These are phyloP conservation scores for Globisporangium takayamanum DNA, from an alignment of 352 stramenopile species.

Conservation along the genomic window DNA sequence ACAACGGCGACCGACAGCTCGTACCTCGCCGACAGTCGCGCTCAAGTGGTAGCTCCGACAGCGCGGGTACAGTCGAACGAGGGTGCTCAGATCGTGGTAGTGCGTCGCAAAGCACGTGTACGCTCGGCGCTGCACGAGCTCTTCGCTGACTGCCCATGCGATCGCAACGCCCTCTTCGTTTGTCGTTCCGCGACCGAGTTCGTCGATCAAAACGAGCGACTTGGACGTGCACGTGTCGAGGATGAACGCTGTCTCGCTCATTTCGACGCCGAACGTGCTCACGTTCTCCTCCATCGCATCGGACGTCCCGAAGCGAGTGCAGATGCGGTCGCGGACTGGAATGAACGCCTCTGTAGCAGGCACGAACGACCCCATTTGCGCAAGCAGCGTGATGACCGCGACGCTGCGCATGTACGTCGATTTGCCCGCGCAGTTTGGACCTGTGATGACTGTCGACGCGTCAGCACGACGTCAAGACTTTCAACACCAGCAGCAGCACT, in stretches of 20 bases:
- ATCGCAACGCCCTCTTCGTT: conserved; percentile 87
- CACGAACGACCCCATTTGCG: conserved; percentile 90
- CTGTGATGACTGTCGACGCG: conserved; percentile 68
- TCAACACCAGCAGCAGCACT: background rate
- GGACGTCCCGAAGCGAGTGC: conserved; percentile 87
- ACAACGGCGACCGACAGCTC: background rate
- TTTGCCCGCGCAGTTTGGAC: conserved; percentile 89
- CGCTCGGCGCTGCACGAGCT: conserved; percentile 53
- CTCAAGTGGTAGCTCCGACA: conserved; percentile 72
- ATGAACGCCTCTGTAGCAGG: conserved; percentile 76
- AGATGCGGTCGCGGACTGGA: conserved; percentile 84
- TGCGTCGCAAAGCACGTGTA: conserved; percentile 91
- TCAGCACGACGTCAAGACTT: background rate
- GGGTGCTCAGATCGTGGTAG: conserved; percentile 70
- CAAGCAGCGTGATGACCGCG: conserved; percentile 86
- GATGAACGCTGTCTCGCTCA: conserved; percentile 87
- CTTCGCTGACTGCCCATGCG: conserved; percentile 85
- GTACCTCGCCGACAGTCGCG: conserved; percentile 34
- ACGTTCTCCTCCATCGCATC: conserved; percentile 93
- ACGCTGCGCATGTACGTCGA: conserved; percentile 83
- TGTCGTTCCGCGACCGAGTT: conserved; percentile 86
- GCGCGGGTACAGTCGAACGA: conserved; percentile 57
- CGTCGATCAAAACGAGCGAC: conserved; percentile 88
- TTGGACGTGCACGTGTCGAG: conserved; percentile 58
- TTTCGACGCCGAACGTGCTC: conserved; percentile 90